Base-by-base conservation (phyloP, 2,329 filamentous ascomycete genomes). In the Aureobasidium pullulans region DNA sequence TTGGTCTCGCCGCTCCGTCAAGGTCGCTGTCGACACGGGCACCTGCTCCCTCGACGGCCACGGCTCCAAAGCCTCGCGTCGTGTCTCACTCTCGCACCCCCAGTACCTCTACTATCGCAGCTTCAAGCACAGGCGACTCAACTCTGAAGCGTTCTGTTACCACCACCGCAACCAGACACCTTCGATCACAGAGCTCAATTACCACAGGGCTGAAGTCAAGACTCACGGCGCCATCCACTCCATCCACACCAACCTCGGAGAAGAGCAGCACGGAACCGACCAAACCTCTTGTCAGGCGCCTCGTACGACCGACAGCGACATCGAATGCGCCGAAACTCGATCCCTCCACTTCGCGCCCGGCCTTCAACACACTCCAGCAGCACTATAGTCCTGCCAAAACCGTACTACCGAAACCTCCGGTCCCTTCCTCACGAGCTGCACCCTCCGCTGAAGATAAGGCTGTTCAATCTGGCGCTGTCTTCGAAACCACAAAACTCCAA, bases 311-410 rank as follows among this genome's bases (percentile, higher is more conserved):
- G 5, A 37, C 10, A 6, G 11, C 11, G 7, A 34, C 48, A 6
- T 37, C 47, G 2, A 47, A 7, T 11, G 36, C 23, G 19, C 57
- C 44, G 5, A 49, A 44, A 9, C 31, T 50, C 28, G 49, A 52
- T 9, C 37, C 57, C 4, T 15, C 34, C 4, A 40, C 29, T 13
- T 29, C 43, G 9, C 79, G 79, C 8, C 82, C 84, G 0, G 74
- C 79, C 48, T 87, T 87, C 71, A 81, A 77, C 49, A 86, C 81
- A 0, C 78, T 83, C 40, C 84, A 88, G 64, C 84, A 88, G 64
- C 84, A 87, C 72, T 87, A 82, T 73, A 85, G 83, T 31, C 85
- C 86, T 0, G 81, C 81, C 46, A 87, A 87, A 66, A 77, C 76
- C 4, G 73, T 77, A 8, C 78, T 81, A 0, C 82, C 85, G 0